Evolutionary conservation across 2,329 filamentous ascomycete species (phyloP).

Genomic region (Colletotrichum limetticola): DNA sequence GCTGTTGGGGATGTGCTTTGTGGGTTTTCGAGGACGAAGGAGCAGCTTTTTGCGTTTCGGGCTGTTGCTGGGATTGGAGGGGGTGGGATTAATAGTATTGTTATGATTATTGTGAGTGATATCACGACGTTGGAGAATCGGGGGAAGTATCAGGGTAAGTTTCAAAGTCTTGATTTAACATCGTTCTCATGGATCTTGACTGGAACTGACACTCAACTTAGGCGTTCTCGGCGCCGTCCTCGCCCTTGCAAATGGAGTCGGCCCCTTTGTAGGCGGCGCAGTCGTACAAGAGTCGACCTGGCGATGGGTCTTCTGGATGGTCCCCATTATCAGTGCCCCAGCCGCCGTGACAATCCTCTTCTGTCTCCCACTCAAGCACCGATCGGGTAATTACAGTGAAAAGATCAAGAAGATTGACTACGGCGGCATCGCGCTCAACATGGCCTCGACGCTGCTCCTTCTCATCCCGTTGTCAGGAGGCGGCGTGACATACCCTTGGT

Average conservation of each 20-base stretch:
- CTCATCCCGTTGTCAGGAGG: constrained; percentile 43
- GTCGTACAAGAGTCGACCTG: constrained; percentile 43
- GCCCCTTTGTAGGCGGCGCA: constrained; percentile 45
- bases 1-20: constrained; percentile 44
- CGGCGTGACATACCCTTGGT: constrained; percentile 41
- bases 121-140: constrained; percentile 48
- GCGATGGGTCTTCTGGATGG: constrained; percentile 45
- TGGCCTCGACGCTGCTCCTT: constrained; percentile 40
- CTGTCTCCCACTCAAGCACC: constrained; percentile 41
- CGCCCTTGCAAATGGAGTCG: constrained; percentile 50
- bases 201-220: not conserved
- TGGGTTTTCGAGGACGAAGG: constrained; percentile 44
- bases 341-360: constrained; percentile 40
- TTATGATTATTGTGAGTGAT: constrained; percentile 51
- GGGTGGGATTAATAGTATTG: constrained; percentile 47
- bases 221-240: constrained; percentile 42
- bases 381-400: constrained; percentile 39
- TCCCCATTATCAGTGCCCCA: constrained; percentile 38
- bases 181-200: constrained; percentile 9
- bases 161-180: not conserved
- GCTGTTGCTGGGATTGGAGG: constrained; percentile 48
- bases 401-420: constrained; percentile 44
- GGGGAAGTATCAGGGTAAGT: constrained; percentile 44
- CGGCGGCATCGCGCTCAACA: constrained; percentile 42
- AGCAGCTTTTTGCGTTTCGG: constrained; percentile 48